Evolutionary conservation across 306 rosid species (phyloP), one percentile per base, ranked within the genome.

Genomic region (Glycine latifolia): DNA sequence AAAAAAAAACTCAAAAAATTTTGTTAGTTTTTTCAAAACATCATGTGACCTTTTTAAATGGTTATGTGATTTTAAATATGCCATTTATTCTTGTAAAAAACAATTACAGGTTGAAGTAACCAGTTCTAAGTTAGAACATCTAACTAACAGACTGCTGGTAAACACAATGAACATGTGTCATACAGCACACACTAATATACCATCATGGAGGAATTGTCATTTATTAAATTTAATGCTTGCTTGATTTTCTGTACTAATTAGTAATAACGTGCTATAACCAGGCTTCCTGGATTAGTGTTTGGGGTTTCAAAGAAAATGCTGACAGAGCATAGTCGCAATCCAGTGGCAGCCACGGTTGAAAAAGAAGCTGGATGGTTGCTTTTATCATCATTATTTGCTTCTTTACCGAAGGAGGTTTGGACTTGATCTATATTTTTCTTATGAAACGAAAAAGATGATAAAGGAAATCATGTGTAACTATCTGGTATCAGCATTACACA

Each of bases 311-410:
- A 87, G 89, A 93, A 91, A 89, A 87, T 95, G 98, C 79, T 95
- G 86, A 85, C 79, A 59, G 96, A 91, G 77, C 83, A 90, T 81
- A 87, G 93, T 77, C 95, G 89, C 65, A 95, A 93, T 86, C 91
- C 92, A 63, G 77, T 83, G 54, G 97, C 93, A 53, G 91, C 92
- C 33, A 67, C 81, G 55, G 88, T 95, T 83, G 98, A 95, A 89
- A 86, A 95, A 73, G 97, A 95, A 90, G 97, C 97, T 80, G 99
- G 99, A 62, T 95, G 99, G 99, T 88, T 91, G 85, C 97, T 95
- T 81, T 86, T 95, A 54, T 93, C 99, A 70, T 93, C 98, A 72
- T 85, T 91, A 53, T 90, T 93, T 76, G 94, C 92, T 85, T 93
- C 97, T 86, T 84, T 95, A 89, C 95, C 97, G 9, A 91, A 89